Base-by-base conservation (phyloP, 1,139 yeast genomes). In the Blastobotrys illinoisensis region DNA sequence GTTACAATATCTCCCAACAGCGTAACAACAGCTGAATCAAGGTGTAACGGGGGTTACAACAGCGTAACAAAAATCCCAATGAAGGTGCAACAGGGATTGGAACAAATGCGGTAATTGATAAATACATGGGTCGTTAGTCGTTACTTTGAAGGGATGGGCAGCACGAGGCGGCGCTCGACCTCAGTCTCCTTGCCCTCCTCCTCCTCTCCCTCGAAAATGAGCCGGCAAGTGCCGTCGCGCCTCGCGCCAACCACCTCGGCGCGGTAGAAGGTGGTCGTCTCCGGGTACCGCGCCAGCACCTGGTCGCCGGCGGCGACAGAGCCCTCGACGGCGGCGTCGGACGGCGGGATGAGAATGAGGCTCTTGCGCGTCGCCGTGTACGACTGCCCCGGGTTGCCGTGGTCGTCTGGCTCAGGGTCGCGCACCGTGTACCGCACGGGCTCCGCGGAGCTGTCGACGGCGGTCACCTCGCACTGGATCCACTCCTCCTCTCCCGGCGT, bases 391-490 rank as follows among this genome's bases (percentile, higher is more conserved):
- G 95, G 88, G 58, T 90, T 88, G 59, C 88, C 88, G 63, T 85
- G 81, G 65, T 93, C 98, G 66, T 95, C 99, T 0, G 99, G 99
- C 67, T 95, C 99, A 0, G 98, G 97, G 69, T 95, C 99, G 61
- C 89, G 81, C 11, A 95, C 91, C 70, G 93, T 98, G 54, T 67
- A 73, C 67, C 81, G 81, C 23, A 79, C 74, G 1, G 95, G 95
- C 61, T 91, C 98, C 7, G 7, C 24, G 13, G 13, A 9, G 1
- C 83, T 83, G 21, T 85, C 73, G 2, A 93, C 83, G 63, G 81
- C 82, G 50, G 86, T 81, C 21, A 93, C 96, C 64, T 87, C 91
- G 73, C 99, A 95, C 68, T 90, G 97, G 62, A 95, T 90, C 99
- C 99, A 95, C 66, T 93, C 99, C 52, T 81, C 84, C 36, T 88